Evolutionary conservation across 2,329 filamentous ascomycete species (phyloP).

Genomic region (Lecanicillium sp.): DNA sequence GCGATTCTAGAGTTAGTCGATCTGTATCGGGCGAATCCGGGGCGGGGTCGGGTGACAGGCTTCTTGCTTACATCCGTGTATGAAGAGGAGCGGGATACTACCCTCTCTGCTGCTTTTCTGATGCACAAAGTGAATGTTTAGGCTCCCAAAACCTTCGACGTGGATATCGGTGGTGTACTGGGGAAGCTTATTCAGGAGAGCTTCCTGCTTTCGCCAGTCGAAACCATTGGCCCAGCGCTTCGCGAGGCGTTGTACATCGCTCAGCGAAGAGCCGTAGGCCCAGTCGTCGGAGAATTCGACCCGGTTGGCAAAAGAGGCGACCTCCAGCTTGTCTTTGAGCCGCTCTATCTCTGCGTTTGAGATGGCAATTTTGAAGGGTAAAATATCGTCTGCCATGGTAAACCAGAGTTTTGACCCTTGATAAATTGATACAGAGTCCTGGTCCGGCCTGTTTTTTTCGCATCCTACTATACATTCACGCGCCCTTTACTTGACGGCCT

Average conservation of each 20-base stretch:
- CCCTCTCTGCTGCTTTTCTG: constrained; percentile 42
- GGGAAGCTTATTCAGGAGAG: constrained; percentile 50
- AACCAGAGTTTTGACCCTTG: neutral
- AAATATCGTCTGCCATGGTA: constrained; percentile 17
- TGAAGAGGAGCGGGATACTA: constrained; percentile 60
- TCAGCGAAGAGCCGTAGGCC: constrained; percentile 26
- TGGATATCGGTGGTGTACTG: constrained; percentile 49
- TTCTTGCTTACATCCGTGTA: constrained; percentile 50
- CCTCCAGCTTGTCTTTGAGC: constrained; percentile 28
- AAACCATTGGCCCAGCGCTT: constrained; percentile 41
- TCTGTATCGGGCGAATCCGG: neutral
- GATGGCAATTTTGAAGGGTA: constrained; percentile 30
- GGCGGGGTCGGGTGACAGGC: neutral
- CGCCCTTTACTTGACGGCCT: too few relatives aligned
- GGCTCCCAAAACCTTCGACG: constrained; percentile 51
- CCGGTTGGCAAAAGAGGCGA: constrained; percentile 24
- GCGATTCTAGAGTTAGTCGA: neutral
- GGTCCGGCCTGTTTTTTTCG: neutral
- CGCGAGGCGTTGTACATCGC: constrained; percentile 30
- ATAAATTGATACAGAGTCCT: neutral
- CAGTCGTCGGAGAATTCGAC: constrained; percentile 29
- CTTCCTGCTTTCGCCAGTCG: constrained; percentile 57
- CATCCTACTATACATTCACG: neutral
- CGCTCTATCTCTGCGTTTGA: constrained; percentile 25
- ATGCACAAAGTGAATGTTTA: constrained; percentile 61